Evolutionary conservation across 371 early-diverging fungal genomes (phyloP).

Genomic region (Conidiobolus incongruus): DNA sequence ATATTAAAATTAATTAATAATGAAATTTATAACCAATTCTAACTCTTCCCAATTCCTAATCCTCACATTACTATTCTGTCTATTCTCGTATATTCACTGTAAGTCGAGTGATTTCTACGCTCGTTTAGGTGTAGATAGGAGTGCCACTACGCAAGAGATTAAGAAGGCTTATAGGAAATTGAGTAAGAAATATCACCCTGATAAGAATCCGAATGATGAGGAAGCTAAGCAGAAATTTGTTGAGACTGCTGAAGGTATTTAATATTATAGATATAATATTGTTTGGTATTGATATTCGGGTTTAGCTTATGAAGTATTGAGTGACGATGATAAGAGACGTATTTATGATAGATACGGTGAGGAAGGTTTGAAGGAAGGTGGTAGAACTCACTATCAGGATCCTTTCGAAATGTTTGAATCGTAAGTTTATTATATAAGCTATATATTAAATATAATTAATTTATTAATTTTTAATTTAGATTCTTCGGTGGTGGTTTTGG

Average conservation of each 20-base stretch:
- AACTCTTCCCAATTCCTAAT: no score
- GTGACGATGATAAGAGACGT: slow-evolving; percentile 69
- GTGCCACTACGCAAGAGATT: slow-evolving; percentile 64
- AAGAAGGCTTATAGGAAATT: slow-evolving; percentile 79
- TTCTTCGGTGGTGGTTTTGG: slow-evolving; percentile 51
- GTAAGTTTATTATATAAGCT: slow-evolving; percentile 7
- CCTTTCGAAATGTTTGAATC: slow-evolving; percentile 88
- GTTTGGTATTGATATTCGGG: background rate
- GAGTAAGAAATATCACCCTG: slow-evolving; percentile 68
- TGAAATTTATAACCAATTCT: no score
- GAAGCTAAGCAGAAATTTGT: slow-evolving; percentile 74
- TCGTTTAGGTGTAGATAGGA: slow-evolving; percentile 62
- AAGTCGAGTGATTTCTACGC: slow-evolving; percentile 54
- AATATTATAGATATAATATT: background rate
- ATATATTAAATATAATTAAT: background rate
- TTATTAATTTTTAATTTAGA: background rate
- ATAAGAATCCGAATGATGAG: no score
- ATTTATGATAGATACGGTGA: slow-evolving; percentile 88
- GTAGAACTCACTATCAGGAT: slow-evolving; percentile 46
- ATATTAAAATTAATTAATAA: no score
- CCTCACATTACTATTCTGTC: no score
- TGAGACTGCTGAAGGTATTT: slow-evolving; percentile 65
- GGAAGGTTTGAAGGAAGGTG: slow-evolving; percentile 64
- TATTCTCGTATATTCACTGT: no score
- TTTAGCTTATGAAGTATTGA: slow-evolving; percentile 77